These are phyloP conservation scores for Sherardia arvensis DNA, from an alignment of 257 asterid species.

Conservation along the genomic window DNA sequence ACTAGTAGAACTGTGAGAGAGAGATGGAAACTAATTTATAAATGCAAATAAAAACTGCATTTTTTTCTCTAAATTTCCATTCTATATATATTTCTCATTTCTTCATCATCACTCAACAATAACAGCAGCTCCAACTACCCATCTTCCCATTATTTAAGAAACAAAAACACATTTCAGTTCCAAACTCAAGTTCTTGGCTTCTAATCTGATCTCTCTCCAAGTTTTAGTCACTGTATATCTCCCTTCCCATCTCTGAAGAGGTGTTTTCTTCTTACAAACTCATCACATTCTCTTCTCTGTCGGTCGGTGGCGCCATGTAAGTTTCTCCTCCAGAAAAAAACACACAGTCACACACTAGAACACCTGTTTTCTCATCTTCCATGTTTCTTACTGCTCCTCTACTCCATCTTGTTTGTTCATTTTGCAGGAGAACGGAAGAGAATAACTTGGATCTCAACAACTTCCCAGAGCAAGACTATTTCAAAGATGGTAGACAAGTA, in stretches of 20 bases:
- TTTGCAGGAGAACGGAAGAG: slow-evolving; percentile 72
- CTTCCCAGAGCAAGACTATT: slow-evolving; percentile 86
- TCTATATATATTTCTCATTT: slow-evolving; percentile 17
- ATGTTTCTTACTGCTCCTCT: slow-evolving; percentile 6
- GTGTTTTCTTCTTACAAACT: no score
- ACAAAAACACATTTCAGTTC: slow-evolving; percentile 27
- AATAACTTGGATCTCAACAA: slow-evolving; percentile 89
- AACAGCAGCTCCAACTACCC: slow-evolving; percentile 14
- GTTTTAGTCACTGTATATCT: slow-evolving; percentile 29
- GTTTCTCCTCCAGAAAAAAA: slow-evolving; percentile 15
- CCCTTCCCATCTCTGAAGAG: slow-evolving; percentile 17
- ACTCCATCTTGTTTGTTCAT: not conserved
- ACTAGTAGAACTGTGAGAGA: slow-evolving; percentile 43
- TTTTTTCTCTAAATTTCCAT: slow-evolving; percentile 6
- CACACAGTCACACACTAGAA: not conserved
- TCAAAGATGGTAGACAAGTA: slow-evolving; percentile 47
- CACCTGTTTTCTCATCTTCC: slow-evolving; percentile 7
- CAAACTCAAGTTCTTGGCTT: slow-evolving; percentile 51
- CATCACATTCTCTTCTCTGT: slow-evolving; percentile 32
- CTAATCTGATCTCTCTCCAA: slow-evolving; percentile 35
- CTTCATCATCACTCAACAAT: slow-evolving; percentile 68
- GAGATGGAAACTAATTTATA: slow-evolving; percentile 35
- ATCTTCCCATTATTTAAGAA: slow-evolving; percentile 1
- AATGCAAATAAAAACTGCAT: no score
- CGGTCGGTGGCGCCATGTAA: slow-evolving; percentile 61